These are phyloP conservation scores for Podosphaera fusca DNA, from an alignment of 2,329 filamentous ascomycete species.

Conservation along the genomic window DNA sequence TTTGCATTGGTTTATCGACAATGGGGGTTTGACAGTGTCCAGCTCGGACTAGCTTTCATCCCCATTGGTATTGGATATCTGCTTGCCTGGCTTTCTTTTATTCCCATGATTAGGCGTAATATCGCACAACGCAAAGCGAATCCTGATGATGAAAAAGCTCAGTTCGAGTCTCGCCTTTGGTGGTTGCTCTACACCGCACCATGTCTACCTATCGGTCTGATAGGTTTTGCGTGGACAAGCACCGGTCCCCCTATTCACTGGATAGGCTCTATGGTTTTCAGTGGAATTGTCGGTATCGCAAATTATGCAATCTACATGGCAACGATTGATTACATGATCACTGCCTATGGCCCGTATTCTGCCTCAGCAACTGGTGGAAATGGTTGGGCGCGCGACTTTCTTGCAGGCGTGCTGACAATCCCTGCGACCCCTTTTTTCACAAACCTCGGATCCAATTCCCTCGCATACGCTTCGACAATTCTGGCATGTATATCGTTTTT, in stretches of 20 bases:
- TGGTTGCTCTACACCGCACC: conserved; percentile 39
- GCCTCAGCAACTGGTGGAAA: conserved; percentile 57
- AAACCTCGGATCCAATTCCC: conserved; percentile 29
- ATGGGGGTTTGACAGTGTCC: conserved; percentile 36
- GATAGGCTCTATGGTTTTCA: conserved; percentile 44
- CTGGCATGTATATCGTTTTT: conserved; percentile 32
- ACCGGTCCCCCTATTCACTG: conserved; percentile 40
- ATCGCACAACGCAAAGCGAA: conserved; percentile 26
- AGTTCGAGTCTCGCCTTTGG: conserved; percentile 45
- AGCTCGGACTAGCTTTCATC: conserved; percentile 37
- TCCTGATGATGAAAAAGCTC: conserved; percentile 31
- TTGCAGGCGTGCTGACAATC: conserved; percentile 48
- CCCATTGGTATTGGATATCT: conserved; percentile 45
- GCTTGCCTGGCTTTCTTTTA: conserved; percentile 34
- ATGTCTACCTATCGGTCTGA: conserved; percentile 39
- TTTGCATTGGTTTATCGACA: conserved; percentile 45
- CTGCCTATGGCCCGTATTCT: conserved; percentile 48
- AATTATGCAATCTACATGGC: conserved; percentile 55
- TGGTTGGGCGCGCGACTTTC: conserved; percentile 48
- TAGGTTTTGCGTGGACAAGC: conserved; percentile 32
- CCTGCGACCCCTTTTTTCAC: conserved; percentile 41
- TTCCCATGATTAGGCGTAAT: conserved; percentile 32
- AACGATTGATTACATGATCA: conserved; percentile 58
- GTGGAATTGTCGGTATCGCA: conserved; percentile 43
- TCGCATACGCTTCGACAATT: conserved; percentile 39